Conservation (phyloP, 164 flowering plant species). For the Warburgia ugandensis region DNA sequence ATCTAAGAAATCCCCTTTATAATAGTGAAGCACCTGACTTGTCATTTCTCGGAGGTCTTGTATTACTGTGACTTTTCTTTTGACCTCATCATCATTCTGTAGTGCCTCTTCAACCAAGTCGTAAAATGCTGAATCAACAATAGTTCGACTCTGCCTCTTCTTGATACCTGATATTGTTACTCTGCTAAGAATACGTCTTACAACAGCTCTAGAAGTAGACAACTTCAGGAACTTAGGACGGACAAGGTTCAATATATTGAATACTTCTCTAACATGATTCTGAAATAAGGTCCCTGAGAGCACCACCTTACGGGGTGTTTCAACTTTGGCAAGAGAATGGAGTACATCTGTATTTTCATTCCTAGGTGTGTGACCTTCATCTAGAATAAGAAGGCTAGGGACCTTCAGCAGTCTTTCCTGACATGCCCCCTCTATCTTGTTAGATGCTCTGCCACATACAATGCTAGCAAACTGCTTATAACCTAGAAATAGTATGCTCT, state of each 20-base stretch:
- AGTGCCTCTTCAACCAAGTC: slow-evolving; percentile 72
- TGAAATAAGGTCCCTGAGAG: slow-evolving; percentile 91
- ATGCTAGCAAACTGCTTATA: slow-evolving; percentile 78
- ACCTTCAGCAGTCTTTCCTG: slow-evolving; percentile 51
- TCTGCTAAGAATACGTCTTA: slow-evolving; percentile 55
- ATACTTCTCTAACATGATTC: slow-evolving; percentile 87
- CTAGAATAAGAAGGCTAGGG: slow-evolving; percentile 73
- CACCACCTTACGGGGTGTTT: slow-evolving; percentile 82
- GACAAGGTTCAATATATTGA: slow-evolving; percentile 78
- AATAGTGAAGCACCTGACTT: slow-evolving; percentile 66
- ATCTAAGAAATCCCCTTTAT: slow-evolving; percentile 81
- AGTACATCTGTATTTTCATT: slow-evolving; percentile 64
- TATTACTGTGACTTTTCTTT: slow-evolving; percentile 53
- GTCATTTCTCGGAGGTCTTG: slow-evolving; percentile 89
- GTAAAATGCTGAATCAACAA: slow-evolving; percentile 38
- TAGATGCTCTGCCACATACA: slow-evolving; percentile 31
- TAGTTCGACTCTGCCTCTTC: slow-evolving; percentile 30
- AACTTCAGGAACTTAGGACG: slow-evolving; percentile 65
- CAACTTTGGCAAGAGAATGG: slow-evolving; percentile 56
- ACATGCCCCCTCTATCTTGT: slow-evolving; percentile 32
- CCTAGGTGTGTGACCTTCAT: slow-evolving; percentile 94
- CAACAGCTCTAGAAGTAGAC: slow-evolving; percentile 38
- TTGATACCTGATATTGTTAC: slow-evolving; percentile 34
- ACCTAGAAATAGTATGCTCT: slow-evolving; percentile 73
- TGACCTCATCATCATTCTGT: slow-evolving; percentile 50